Conservation (phyloP, 345 rosid genomes). For the thale cress (Arabidopsis thaliana) region TAIR10.1 NC_003074.8:21894501-21895000, state of each 20-base stretch:
- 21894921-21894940: slow-evolving; percentile 78
- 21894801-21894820: background rate
- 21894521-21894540: slow-evolving; percentile 33
- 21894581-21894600: slow-evolving; percentile 53
- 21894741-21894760: slow-evolving; percentile 92
- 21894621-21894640: slow-evolving; percentile 15
- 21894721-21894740: slow-evolving; percentile 77
- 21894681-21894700: slow-evolving; percentile 90
- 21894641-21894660: slow-evolving; percentile 12
- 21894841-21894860: slow-evolving; percentile 99
- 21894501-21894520: background rate
- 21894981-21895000: slow-evolving; percentile 3
- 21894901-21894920: slow-evolving; percentile 97
- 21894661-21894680: slow-evolving; percentile 96
- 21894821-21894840: background rate
- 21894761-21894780: background rate
- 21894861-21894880: slow-evolving; percentile 96
- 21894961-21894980: background rate
- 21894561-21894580: slow-evolving; percentile 94
- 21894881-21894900: slow-evolving; percentile 77
- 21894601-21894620: background rate
- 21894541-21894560: slow-evolving; percentile 91
- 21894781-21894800: background rate
- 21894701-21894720: slow-evolving; percentile 78
- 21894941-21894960: slow-evolving; percentile 59